phyloP scores from a whole-genome alignment of 257 asterid species.

The Solanum virginianum region DNA sequence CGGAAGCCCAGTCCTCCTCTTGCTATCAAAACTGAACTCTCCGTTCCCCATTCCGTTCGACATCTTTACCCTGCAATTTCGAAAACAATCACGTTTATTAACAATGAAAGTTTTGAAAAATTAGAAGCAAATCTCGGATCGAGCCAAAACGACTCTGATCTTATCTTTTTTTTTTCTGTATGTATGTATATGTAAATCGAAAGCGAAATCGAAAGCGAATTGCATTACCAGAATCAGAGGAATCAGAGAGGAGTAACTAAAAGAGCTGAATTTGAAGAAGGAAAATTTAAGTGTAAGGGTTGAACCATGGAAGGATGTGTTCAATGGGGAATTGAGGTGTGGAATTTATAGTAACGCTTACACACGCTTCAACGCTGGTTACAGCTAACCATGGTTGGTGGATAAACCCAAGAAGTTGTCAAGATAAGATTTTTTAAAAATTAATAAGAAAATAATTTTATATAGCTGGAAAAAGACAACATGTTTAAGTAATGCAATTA shows the following conservation, averaged over 20 bases:
- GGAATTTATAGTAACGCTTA: neutral
- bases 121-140: neutral
- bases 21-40: constrained; percentile 38
- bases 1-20: constrained; percentile 46
- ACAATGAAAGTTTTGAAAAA: neutral
- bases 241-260: neutral
- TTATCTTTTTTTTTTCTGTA: neutral
- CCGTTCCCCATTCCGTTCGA: constrained; percentile 16
- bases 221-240: neutral
- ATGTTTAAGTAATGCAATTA: neutral
- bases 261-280: neutral
- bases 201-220: neutral
- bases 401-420: neutral
- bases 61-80: neutral
- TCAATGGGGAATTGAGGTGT: neutral
- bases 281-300: neutral
- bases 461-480: neutral
- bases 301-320: neutral
- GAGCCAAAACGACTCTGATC: neutral
- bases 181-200: neutral
- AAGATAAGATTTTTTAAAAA: neutral
- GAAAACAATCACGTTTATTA: neutral
- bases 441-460: neutral
- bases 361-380: neutral
- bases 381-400: constrained; percentile 2